These are phyloP conservation scores for Ogataea henricii DNA, from an alignment of 805 yeast species.

Conservation along the genomic window DNA sequence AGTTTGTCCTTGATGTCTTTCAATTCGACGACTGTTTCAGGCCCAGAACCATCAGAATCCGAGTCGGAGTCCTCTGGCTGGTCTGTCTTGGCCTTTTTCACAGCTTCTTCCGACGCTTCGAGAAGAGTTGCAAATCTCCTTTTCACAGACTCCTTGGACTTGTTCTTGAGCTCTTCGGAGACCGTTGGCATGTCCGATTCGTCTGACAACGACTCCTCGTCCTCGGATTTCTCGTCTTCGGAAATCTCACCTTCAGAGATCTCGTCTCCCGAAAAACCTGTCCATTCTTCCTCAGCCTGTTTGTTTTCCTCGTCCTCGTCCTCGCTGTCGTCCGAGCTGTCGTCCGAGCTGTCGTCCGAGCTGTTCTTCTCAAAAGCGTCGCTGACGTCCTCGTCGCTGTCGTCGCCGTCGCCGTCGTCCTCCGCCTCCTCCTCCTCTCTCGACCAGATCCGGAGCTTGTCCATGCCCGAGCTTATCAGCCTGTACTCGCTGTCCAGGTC, in stretches of 20 bases:
- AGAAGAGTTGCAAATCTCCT: not conserved
- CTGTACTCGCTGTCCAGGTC: conserved; percentile 84
- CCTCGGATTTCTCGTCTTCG: conserved; percentile 26
- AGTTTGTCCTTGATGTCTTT: conserved; percentile 29
- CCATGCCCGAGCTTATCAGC: conserved; percentile 82
- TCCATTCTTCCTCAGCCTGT: conserved; percentile 16
- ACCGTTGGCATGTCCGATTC: not conserved
- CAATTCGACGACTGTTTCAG: conserved; percentile 29
- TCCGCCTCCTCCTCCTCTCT: conserved; percentile 26
- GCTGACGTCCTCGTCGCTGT: not conserved
- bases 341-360: conserved; percentile 11
- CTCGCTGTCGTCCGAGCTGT: conserved; percentile 14
- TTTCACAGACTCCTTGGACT: conserved; percentile 4
- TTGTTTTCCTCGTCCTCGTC: conserved; percentile 7
- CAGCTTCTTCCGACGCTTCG: not conserved
- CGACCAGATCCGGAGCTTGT: conserved; percentile 75
- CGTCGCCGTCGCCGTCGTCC: conserved; percentile 35
- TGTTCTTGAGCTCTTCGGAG: conserved; percentile 8
- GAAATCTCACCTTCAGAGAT: conserved; percentile 15
- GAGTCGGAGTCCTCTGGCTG: conserved; percentile 6
- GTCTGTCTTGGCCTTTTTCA: conserved; percentile 7
- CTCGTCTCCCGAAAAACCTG: conserved; percentile 14
- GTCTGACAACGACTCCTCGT: conserved; percentile 6
- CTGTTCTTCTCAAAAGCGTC: conserved; percentile 10
- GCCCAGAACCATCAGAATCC: conserved; percentile 10